Percentiles rank a stretch among this genome's conserved stretches.
Evolutionary conservation across 164 flowering plant species (phyloP).

Genomic region (Amborella trichopoda): DNA sequence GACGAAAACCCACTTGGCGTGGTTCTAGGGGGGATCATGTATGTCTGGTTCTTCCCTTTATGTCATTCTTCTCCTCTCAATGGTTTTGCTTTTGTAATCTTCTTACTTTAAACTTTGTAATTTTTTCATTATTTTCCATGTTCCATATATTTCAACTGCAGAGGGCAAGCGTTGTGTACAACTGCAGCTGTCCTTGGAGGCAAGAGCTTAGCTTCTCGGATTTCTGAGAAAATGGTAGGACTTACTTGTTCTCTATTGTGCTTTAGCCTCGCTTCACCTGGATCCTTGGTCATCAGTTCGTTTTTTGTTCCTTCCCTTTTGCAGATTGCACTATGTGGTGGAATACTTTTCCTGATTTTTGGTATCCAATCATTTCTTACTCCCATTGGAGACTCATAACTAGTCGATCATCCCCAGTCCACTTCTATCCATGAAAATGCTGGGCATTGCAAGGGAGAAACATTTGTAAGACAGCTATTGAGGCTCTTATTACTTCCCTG

Average conservation of each 20-base stretch:
- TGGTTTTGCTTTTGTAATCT: too few species aligned
- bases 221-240: constrained; percentile 82
- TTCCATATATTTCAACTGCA: constrained; percentile 15
- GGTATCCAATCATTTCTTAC: constrained; percentile 86
- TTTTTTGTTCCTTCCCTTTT: not conserved
- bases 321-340: constrained; percentile 87
- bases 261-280: not conserved
- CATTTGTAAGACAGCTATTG: too few species aligned
- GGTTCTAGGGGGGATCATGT: constrained; percentile 94
- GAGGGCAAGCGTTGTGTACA: constrained; percentile 94
- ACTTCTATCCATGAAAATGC: too few species aligned
- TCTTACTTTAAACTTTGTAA: too few species aligned
- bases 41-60: constrained; percentile 15
- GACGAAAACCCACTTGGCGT: constrained; percentile 96
- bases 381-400: constrained; percentile 22
- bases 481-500: too few species aligned
- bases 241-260: not conserved
- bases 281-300: not conserved
- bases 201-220: constrained; percentile 86
- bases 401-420: too few species aligned
- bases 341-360: constrained; percentile 79
- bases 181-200: constrained; percentile 95
- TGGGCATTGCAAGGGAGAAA: too few species aligned
- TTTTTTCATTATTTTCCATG: too few species aligned
- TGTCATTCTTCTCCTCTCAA: not conserved